A percentile compares a stretch with the other conserved stretches of the same genome.
These are phyloP conservation scores for Xylariomycetidae sp. DNA, from an alignment of 2,329 filamentous ascomycete species.

Conservation along the genomic window DNA sequence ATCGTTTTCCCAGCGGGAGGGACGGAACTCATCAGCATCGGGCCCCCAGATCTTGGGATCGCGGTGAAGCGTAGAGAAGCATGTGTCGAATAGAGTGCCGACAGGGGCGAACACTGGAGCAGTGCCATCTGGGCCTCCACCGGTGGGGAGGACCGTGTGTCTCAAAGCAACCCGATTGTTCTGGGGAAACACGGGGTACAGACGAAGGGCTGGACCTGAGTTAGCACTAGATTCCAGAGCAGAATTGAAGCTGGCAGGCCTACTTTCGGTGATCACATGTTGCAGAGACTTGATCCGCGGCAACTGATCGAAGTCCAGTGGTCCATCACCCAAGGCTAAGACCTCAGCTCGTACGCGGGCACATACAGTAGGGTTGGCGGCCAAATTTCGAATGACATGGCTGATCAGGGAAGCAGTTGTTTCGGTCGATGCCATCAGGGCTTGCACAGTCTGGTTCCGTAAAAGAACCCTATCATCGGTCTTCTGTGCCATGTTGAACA, in stretches of 20 bases:
- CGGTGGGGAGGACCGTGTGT: constrained; percentile 12
- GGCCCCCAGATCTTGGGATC: constrained; percentile 14
- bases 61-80: constrained; percentile 14
- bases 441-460: constrained; percentile 15
- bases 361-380: constrained; percentile 13
- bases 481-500: constrained; percentile 15
- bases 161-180: constrained; percentile 13
- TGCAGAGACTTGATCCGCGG: constrained; percentile 14
- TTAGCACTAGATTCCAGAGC: constrained; percentile 10
- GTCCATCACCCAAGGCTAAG: constrained; percentile 13
- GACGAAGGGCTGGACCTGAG: constrained; percentile 11
- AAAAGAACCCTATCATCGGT: constrained; percentile 15
- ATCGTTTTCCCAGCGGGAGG: constrained; percentile 16
- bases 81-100: constrained; percentile 14
- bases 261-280: constrained; percentile 15
- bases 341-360: constrained; percentile 14
- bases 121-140: constrained; percentile 13
- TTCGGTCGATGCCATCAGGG: constrained; percentile 17
- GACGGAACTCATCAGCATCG: constrained; percentile 13
- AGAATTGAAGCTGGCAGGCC: constrained; percentile 7
- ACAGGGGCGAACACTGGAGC: constrained; percentile 15
- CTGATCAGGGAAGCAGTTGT: constrained; percentile 17
- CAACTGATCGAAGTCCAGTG: constrained; percentile 16
- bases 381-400: constrained; percentile 17
- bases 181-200: constrained; percentile 15